Conservation (phyloP, 441 rosid species). For the Isatis lusitanica region DNA sequence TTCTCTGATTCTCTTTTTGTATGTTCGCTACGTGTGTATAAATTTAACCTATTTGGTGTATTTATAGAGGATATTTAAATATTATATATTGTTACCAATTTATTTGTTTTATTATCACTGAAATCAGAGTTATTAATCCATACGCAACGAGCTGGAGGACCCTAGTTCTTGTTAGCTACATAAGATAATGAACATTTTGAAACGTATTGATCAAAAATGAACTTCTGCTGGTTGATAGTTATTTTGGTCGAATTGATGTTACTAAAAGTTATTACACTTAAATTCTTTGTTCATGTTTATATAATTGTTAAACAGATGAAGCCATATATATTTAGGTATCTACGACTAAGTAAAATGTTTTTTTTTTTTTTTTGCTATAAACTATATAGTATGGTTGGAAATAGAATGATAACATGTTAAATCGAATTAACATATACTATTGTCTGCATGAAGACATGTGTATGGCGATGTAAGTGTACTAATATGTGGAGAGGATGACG, state of each 20-base stretch:
- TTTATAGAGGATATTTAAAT: slow-evolving; percentile 10
- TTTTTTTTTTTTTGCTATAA: not conserved
- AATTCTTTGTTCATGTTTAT: not conserved
- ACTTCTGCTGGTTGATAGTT: not conserved
- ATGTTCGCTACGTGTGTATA: not conserved
- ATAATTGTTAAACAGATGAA: not conserved
- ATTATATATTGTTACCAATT: not conserved
- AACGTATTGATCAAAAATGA: not conserved
- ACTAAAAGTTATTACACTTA: not conserved
- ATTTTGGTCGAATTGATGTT: not conserved
- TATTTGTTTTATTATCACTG: not conserved
- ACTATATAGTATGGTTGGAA: not conserved
- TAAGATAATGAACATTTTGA: not conserved
- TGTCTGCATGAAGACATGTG: not conserved
- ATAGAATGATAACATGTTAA: not conserved
- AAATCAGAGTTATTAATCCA: not conserved
- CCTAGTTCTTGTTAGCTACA: not conserved
- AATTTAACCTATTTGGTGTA: not conserved
- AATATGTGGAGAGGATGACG: not conserved
- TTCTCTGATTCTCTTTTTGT: not conserved
- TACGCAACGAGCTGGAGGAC: not conserved
- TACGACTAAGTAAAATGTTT: not conserved
- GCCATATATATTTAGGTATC: not conserved
- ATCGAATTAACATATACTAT: not conserved
- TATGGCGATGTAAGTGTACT: not conserved